Conservation (phyloP, 352 stramenopile genomes). For the Phytophthora chlamydospora region DNA sequence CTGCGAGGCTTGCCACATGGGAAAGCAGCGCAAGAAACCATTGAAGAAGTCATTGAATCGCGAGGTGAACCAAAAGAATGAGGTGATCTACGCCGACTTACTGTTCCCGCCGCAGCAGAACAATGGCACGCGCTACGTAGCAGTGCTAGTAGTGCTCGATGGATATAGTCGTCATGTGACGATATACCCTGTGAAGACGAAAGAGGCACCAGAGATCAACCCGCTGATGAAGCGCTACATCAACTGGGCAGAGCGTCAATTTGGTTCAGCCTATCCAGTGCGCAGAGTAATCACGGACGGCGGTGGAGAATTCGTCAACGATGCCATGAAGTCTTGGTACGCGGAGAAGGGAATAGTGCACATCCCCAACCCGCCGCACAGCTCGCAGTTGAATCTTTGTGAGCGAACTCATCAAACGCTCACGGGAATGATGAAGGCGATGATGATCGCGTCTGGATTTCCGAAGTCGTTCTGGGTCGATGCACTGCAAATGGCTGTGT, state of each 20-base stretch:
- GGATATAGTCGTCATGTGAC: slow-evolving; percentile 11
- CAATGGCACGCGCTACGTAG: slow-evolving; percentile 11
- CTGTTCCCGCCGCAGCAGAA: slow-evolving; percentile 10
- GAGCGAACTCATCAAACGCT: slow-evolving; percentile 15
- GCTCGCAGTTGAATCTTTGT: slow-evolving; percentile 6
- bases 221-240: slow-evolving; percentile 5
- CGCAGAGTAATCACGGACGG: slow-evolving; percentile 18
- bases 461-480: slow-evolving; percentile 12
- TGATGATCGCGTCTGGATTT: slow-evolving; percentile 19
- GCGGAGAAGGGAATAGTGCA: background rate
- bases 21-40: slow-evolving; percentile 19
- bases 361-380: slow-evolving; percentile 3
- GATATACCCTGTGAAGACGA: slow-evolving; percentile 9
- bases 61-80: slow-evolving; percentile 7
- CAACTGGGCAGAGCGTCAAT: background rate
- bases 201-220: slow-evolving; percentile 6
- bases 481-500: slow-evolving; percentile 15
- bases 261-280: background rate
- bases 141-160: slow-evolving; percentile 17
- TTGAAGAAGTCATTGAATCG: slow-evolving; percentile 14
- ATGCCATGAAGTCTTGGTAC: slow-evolving; percentile 8
- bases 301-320: slow-evolving; percentile 16
- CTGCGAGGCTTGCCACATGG: slow-evolving; percentile 20
- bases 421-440: slow-evolving; percentile 14
- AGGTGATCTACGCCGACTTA: slow-evolving; percentile 20